Evolutionary conservation across 331 rosid genomes (phyloP), one percentile per base, ranked within the genome.

Genomic region (Quercus lobata): DNA sequence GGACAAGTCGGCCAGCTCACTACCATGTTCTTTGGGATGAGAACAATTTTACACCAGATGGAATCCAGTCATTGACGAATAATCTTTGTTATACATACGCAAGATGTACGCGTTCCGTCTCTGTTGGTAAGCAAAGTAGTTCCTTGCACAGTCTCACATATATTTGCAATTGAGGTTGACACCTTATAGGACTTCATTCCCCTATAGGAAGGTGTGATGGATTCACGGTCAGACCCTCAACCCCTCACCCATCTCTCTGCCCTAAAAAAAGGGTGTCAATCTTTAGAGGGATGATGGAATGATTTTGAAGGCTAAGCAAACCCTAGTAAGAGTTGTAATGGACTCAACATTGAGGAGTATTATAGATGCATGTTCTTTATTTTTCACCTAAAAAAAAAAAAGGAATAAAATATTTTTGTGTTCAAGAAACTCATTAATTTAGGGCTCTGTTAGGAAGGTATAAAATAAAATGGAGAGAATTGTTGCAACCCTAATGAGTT

Each of bases 11-110:
- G 27, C 99, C 99, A 11, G 99, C 99, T 53, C 99, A 96, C 78
- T 96, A 96, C 80, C 99, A 96, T 84, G 99, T 96, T 73, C 87
- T 96, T 29, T 96, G 99, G 99, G 99, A 96, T 63, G 99, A 96
- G 87, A 96, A 96, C 83, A 96, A 93, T 86, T 96, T 96, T 72
- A 91, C 97, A 4, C 91, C 99, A 11, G 99, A 96, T 82, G 97
- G 97, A 78, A 93, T 96, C 78, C 99, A 96, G 84, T 93, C 96
- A 18, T 71, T 96, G 82, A 93, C 99, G 5, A 93, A 95, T 87
- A 95, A 95, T 78, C 93, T 95, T 19, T 95, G 99, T 81, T 95
- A 95, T 77, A 95, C 99, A 7, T 95, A 95, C 73, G 99, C 99
- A 27, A 88, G 99, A 86, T 95, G 99, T 82, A 95, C 99, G 0